Conservation (phyloP, 768 basidiomycete species). For the Tylopilus felleus region DNA sequence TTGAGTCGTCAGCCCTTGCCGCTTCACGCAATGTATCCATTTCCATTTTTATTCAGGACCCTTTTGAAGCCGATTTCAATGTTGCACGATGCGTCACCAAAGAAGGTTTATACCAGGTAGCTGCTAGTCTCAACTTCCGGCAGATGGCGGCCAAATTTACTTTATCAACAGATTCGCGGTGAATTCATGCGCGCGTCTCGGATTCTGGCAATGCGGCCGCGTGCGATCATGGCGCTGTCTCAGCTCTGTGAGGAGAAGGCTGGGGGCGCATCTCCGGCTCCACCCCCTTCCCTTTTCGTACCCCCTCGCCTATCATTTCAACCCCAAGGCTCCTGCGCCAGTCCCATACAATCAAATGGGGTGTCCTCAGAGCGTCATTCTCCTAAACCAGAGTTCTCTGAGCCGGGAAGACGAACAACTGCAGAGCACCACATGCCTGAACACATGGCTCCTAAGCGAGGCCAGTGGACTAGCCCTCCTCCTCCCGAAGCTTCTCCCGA, state of each 20-base stretch:
- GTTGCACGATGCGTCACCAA: slow-evolving; percentile 95
- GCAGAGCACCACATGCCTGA: slow-evolving; percentile 44
- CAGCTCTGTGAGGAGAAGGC: slow-evolving; percentile 91
- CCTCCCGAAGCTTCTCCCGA: slow-evolving; percentile 69
- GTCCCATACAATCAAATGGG: slow-evolving; percentile 50
- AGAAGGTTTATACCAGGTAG: slow-evolving; percentile 91
- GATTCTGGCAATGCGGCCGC: slow-evolving; percentile 74
- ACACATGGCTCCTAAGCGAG: slow-evolving; percentile 78
- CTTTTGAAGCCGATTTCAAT: slow-evolving; percentile 95
- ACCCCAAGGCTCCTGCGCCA: slow-evolving; percentile 67
- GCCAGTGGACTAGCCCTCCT: slow-evolving; percentile 84
- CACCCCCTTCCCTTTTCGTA: slow-evolving; percentile 39
- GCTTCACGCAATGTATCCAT: background rate
- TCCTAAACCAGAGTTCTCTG: slow-evolving; percentile 47
- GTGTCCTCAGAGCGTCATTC: slow-evolving; percentile 47
- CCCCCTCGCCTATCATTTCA: slow-evolving; percentile 49
- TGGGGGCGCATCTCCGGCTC: slow-evolving; percentile 39
- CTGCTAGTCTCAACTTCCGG: background rate
- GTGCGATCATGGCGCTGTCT: slow-evolving; percentile 77
- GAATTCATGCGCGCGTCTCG: slow-evolving; percentile 97
- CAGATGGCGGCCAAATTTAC: background rate
- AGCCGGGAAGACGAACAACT: slow-evolving; percentile 36
- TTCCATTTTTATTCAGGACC: slow-evolving; percentile 57
- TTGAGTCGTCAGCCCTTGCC: slow-evolving; percentile 13
- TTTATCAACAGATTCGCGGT: slow-evolving; percentile 76